phyloP scores from a whole-genome alignment of 2,329 filamentous ascomycete species.

The Lachnellula willkommii region DNA sequence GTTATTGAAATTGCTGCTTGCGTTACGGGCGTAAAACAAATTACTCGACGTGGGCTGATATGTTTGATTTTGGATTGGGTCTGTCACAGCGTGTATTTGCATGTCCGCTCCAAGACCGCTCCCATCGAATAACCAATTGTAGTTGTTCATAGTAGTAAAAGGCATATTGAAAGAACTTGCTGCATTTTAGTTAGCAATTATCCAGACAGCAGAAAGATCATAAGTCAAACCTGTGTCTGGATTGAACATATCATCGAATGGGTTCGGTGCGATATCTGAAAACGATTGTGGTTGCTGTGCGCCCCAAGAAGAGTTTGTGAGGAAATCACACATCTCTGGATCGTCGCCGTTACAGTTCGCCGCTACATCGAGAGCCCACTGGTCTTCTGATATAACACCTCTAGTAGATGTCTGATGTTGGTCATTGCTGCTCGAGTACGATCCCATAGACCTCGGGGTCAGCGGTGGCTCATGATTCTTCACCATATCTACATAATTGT shows the following conservation, averaged over 20 bases:
- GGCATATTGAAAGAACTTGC: constrained; percentile 61
- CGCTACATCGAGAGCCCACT: constrained; percentile 1
- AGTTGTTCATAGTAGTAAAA: constrained; percentile 57
- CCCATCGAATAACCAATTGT: constrained; percentile 57
- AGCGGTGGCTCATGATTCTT: constrained; percentile 3
- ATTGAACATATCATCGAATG: constrained; percentile 51
- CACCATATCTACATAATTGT: neutral
- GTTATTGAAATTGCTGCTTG: neutral
- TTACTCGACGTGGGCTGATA: neutral
- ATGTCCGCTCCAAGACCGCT: constrained; percentile 31
- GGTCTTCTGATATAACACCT: neutral
- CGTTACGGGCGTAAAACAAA: neutral
- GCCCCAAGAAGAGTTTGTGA: constrained; percentile 27
- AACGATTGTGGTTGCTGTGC: constrained; percentile 23
- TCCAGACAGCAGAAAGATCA: neutral
- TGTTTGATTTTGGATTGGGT: constrained; percentile 15
- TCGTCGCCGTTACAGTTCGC: constrained; percentile 2
- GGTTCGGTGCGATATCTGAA: constrained; percentile 28
- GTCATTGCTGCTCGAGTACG: neutral
- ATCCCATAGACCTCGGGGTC: constrained; percentile 8
- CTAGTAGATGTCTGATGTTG: neutral
- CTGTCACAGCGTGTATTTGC: constrained; percentile 16
- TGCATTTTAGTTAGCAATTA: constrained; percentile 5
- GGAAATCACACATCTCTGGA: constrained; percentile 20
- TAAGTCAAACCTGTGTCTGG: constrained; percentile 43